phyloP scores from a whole-genome alignment of 139 green algal species.

The Gonium pectorale region DNA sequence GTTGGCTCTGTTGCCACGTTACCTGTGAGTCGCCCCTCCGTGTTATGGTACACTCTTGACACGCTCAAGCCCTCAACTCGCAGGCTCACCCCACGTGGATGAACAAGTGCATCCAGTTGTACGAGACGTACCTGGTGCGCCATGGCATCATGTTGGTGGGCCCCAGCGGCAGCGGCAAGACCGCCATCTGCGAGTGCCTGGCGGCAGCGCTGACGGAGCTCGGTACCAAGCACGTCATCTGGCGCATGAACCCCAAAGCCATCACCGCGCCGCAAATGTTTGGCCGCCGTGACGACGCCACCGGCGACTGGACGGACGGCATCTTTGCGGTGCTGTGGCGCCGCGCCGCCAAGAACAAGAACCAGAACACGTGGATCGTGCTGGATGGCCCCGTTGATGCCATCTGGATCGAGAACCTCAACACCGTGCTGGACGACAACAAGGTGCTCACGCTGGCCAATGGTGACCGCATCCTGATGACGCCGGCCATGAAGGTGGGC shows the following conservation, averaged over 20 bases:
- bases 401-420: conserved; percentile 99
- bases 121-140: conserved; percentile 94
- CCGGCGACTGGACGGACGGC: conserved; percentile 97
- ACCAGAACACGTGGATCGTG: conserved; percentile 96
- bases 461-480: conserved; percentile 96
- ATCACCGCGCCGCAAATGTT: conserved; percentile 86
- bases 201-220: conserved; percentile 89
- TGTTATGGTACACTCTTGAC: no score
- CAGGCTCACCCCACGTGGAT: conserved; percentile 84
- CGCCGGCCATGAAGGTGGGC: conserved; percentile 85
- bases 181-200: conserved; percentile 87
- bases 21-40: no score
- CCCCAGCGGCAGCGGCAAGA: conserved; percentile 90
- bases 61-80: background rate
- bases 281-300: conserved; percentile 84
- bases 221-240: conserved; percentile 91
- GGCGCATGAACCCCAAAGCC: conserved; percentile 92
- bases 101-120: conserved; percentile 97
- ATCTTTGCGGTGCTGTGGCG: conserved; percentile 96
- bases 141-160: conserved; percentile 96
- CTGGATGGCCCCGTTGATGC: conserved; percentile 96
- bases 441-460: conserved; percentile 97
- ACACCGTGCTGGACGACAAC: conserved; percentile 98
- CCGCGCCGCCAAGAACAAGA: conserved; percentile 89
- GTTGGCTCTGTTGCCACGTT: no score